phyloP scores from a whole-genome alignment of 495 filamentous ascomycete genomes.

The Hypoxylon intermedium region DNA sequence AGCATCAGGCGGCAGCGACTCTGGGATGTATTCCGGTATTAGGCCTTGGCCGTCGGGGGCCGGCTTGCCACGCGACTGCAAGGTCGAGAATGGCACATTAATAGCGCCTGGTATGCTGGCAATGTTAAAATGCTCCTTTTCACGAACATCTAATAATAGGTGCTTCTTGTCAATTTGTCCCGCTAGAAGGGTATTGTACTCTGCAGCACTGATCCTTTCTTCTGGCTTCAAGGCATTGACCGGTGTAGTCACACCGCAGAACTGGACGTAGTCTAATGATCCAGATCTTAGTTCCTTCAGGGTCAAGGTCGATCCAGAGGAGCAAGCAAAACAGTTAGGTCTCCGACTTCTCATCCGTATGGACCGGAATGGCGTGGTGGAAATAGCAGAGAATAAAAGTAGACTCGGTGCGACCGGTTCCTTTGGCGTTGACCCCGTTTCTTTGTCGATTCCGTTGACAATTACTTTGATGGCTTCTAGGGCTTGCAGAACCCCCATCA shows the following conservation, averaged over 20 bases:
- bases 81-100: constrained; percentile 75
- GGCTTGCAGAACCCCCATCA: constrained; percentile 93
- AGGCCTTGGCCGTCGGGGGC: constrained; percentile 24
- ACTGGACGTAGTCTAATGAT: constrained; percentile 76
- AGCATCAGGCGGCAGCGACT: constrained; percentile 40
- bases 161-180: constrained; percentile 44
- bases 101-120: constrained; percentile 74
- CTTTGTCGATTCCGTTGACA: constrained; percentile 41
- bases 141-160: constrained; percentile 80
- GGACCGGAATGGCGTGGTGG: constrained; percentile 71
- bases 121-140: constrained; percentile 84
- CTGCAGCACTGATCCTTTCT: constrained; percentile 66
- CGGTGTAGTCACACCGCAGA: constrained; percentile 68
- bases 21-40: constrained; percentile 55
- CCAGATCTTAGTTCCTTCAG: constrained; percentile 66
- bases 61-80: constrained; percentile 49
- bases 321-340: constrained; percentile 77
- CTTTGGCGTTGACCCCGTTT: constrained; percentile 5
- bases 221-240: constrained; percentile 61
- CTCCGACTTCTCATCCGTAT: constrained; percentile 73
- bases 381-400: constrained; percentile 75
- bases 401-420: constrained; percentile 55
- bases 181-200: constrained; percentile 54
- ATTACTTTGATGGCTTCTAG: constrained; percentile 88
- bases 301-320: constrained; percentile 65